Base-by-base conservation (phyloP, 345 rosid genomes). In the Populus simonii region DNA sequence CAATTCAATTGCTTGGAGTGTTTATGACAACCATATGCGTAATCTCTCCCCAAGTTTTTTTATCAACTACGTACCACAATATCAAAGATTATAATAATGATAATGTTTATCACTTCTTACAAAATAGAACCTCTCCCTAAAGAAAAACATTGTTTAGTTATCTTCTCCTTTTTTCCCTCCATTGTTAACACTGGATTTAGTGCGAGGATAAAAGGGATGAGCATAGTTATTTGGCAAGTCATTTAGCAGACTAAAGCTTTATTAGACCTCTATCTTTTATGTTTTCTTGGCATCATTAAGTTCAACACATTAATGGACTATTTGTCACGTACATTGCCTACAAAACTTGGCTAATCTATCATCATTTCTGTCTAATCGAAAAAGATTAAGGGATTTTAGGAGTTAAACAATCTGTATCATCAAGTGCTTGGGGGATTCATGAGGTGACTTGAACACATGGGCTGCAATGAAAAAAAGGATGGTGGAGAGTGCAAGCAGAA, bases 21-120 rank as follows among this genome's bases (percentile, higher is more conserved):
- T 63, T 86, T 22, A 78, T 85, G 74, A 71, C 86, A 78, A 71
- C 55, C 87, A 80, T 65, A 76, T 82, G 73, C 73, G 72, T 72
- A 75, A 23, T 72, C 36, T 57, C 67, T 45, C 43, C 23, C 43
- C 23, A 43, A 66, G 57, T 18, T 83, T 31, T 20, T 49, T 68
- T 39, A 49, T 47, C 71, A 22, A 39, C 15, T 1, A 66, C 31
- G 31, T 0, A 29, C 71, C 61, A 25, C 81, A 68, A 53, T 38
- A 33, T 57, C 71, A 77, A 80, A 75, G 39, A 39, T 10, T 53
- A 69, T 47, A 15, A 41, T 62, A 23, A 75, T 72, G 41, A 59
- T 57, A 22, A n/a, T 59, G 29, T 23, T 80, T 27, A 70, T 35
- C 33, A 49, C 57, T 53, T 76, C 27, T 10, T 49, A 23, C 67